A percentile compares a stretch with the other conserved stretches of the same genome.
Evolutionary conservation across 441 rosid species (phyloP).

Genomic region (Jatropha podagrica): DNA sequence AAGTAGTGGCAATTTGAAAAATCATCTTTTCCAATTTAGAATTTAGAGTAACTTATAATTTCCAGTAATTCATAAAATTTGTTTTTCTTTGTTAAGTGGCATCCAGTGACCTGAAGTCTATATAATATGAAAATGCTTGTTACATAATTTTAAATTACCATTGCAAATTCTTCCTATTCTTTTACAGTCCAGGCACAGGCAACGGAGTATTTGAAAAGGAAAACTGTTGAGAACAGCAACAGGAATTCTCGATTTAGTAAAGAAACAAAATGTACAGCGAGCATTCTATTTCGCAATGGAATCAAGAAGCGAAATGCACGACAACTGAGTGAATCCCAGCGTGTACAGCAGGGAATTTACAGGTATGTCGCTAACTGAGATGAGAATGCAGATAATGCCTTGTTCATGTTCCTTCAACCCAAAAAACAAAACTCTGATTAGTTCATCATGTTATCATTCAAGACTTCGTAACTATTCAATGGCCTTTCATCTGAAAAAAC

Average conservation of each 20-base stretch:
- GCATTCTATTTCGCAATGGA: conserved; percentile 54
- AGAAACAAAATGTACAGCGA: conserved; percentile 35
- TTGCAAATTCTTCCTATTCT: conserved; percentile 16
- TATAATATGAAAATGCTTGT: not conserved
- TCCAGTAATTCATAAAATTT: no score
- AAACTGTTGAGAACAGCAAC: conserved; percentile 32
- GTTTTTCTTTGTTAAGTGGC: no score
- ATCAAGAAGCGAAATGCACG: conserved; percentile 53
- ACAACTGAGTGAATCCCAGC: conserved; percentile 37
- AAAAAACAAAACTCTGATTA: not conserved
- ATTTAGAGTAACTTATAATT: no score
- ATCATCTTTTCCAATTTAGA: no score
- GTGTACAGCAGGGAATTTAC: conserved; percentile 16
- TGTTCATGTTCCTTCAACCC: not conserved
- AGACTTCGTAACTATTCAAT: no score
- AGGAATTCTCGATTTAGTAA: conserved; percentile 16
- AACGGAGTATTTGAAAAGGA: conserved; percentile 53
- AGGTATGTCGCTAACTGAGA: conserved; percentile 13
- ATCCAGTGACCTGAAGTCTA: no score
- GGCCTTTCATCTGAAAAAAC: not conserved
- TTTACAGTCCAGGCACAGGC: conserved; percentile 64
- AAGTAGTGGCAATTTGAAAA: no score
- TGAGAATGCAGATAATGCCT: not conserved
- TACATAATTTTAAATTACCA: not conserved
- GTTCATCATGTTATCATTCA: not conserved